Conservation (phyloP, 495 filamentous ascomycete species). For the Lophium mytilinum region DNA sequence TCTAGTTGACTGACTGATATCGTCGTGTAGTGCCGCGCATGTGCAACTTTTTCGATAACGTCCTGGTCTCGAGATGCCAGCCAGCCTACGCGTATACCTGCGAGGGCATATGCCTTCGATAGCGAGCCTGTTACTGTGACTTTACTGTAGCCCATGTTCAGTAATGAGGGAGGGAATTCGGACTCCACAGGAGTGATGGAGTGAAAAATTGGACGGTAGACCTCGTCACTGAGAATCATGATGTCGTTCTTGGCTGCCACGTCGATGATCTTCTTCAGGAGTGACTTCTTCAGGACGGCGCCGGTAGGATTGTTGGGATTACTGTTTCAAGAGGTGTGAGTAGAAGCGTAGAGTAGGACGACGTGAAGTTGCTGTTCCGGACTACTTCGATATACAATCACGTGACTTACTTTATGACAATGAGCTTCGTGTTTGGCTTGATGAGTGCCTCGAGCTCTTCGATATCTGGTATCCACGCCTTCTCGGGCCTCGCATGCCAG, state of each 20-base stretch:
- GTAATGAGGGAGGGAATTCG: conserved; percentile 58
- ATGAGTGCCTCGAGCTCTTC: conserved; percentile 60
- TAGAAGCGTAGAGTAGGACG: neutral
- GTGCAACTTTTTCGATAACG: conserved; percentile 58
- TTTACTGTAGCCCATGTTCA: conserved; percentile 63
- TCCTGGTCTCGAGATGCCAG: conserved; percentile 56
- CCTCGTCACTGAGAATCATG: conserved; percentile 70
- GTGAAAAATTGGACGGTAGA: conserved; percentile 87
- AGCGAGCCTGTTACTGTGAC: conserved; percentile 70
- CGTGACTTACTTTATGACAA: conserved; percentile 51
- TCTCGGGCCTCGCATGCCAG: conserved; percentile 61
- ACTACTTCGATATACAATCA: neutral
- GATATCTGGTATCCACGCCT: conserved; percentile 61
- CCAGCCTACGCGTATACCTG: conserved; percentile 80
- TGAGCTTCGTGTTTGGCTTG: conserved; percentile 66
- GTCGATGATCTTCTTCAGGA: conserved; percentile 54
- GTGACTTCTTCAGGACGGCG: conserved; percentile 53
- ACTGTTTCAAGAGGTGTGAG: conserved; percentile 33
- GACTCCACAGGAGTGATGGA: conserved; percentile 48
- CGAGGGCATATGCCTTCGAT: conserved; percentile 80
- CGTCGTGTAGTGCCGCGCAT: conserved; percentile 72
- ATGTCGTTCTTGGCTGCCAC: conserved; percentile 57
- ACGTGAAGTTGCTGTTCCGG: too few species aligned
- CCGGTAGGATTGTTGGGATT: conserved; percentile 90
- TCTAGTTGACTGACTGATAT: conserved; percentile 80